Percentiles rank a stretch among this genome's conserved stretches.
Conservation (phyloP, 768 basidiomycete genomes). For the Multifurca ochricompacta region DNA sequence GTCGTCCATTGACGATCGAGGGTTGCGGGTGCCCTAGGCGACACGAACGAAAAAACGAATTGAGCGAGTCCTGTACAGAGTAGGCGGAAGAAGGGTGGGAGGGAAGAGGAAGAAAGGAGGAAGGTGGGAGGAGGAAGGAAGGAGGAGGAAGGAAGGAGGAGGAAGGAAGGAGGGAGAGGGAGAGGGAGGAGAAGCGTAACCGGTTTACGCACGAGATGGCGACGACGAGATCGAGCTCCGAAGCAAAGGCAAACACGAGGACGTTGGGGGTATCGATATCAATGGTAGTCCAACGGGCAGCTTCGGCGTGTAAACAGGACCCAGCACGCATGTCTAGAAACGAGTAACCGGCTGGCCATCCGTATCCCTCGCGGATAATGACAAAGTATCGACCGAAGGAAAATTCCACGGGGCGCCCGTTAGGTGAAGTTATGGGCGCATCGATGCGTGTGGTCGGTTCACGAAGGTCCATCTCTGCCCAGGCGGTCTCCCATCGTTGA, state of each 20-base stretch:
- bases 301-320: neutral
- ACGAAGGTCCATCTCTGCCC: neutral
- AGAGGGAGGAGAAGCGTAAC: neutral
- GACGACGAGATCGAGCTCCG: conserved; percentile 9
- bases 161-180: no score
- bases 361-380: conserved; percentile 9
- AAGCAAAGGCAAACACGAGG: conserved; percentile 11
- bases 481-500: neutral
- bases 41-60: neutral
- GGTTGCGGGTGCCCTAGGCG: neutral
- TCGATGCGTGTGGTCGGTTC: neutral
- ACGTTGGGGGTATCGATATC: conserved; percentile 2
- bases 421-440: neutral
- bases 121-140: no score
- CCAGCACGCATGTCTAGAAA: conserved; percentile 6
- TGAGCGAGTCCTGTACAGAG: neutral
- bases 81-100: no score
- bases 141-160: no score
- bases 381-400: conserved; percentile 12
- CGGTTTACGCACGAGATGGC: conserved; percentile 11
- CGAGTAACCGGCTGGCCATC: neutral
- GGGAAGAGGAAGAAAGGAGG: no score
- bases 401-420: neutral
- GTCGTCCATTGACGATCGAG: neutral
- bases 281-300: conserved; percentile 7